Percentiles rank a stretch among this genome's conserved stretches.
Conservation (phyloP, 2,329 filamentous ascomycete species). For the Xylariomycetidae sp. region DNA sequence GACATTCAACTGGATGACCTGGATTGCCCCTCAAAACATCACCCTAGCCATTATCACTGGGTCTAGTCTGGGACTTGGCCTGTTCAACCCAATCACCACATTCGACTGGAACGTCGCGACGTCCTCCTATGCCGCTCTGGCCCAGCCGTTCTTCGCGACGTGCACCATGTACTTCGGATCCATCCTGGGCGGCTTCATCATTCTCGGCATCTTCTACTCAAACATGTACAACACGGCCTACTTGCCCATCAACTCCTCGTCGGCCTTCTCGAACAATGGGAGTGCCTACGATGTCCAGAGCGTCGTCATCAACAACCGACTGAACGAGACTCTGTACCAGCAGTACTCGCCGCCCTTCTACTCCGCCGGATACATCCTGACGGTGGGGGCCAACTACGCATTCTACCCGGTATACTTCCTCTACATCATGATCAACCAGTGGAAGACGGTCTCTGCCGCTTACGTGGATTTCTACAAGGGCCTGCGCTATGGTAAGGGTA, state of each 20-base stretch:
- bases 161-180: slow-evolving; percentile 32
- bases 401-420: slow-evolving; percentile 39
- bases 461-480: slow-evolving; percentile 34
- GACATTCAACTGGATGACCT: slow-evolving; percentile 44
- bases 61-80: slow-evolving; percentile 32
- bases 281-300: slow-evolving; percentile 34
- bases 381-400: slow-evolving; percentile 35
- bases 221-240: slow-evolving; percentile 39
- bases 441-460: slow-evolving; percentile 30
- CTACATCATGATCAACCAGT: slow-evolving; percentile 37
- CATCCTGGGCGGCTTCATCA: slow-evolving; percentile 33
- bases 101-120: slow-evolving; percentile 44
- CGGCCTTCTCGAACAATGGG: slow-evolving; percentile 38
- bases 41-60: slow-evolving; percentile 38
- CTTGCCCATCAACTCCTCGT: slow-evolving; percentile 36
- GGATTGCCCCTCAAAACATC: slow-evolving; percentile 41
- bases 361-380: slow-evolving; percentile 35
- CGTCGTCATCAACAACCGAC: slow-evolving; percentile 31
- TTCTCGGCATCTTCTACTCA: slow-evolving; percentile 33
- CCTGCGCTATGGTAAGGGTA: slow-evolving; percentile 31
- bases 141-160: slow-evolving; percentile 35
- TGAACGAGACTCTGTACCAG: slow-evolving; percentile 33
- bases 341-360: slow-evolving; percentile 39
- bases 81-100: slow-evolving; percentile 44
- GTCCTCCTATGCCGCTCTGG: slow-evolving; percentile 27